Evolutionary conservation across 495 filamentous ascomycete species (phyloP).

Genomic region (Corynascus novoguineensis): DNA sequence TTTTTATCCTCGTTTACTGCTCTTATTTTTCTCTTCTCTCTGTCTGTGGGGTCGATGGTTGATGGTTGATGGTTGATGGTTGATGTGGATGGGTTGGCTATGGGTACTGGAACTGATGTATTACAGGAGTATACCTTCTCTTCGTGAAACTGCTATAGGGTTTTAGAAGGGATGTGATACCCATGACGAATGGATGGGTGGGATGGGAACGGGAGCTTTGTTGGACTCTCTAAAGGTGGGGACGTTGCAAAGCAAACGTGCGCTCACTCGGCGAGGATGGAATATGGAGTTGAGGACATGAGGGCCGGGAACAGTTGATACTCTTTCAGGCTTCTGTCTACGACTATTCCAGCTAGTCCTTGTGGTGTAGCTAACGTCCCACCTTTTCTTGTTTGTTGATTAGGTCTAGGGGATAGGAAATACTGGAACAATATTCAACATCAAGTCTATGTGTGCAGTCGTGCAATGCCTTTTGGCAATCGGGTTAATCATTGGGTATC

Average conservation of each 20-base stretch:
- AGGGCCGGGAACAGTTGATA: background rate
- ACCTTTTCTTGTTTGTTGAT: constrained; percentile 2
- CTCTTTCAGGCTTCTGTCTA: background rate
- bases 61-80: constrained; percentile 14
- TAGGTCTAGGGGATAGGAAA: constrained; percentile 7
- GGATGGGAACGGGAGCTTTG: constrained; percentile 1
- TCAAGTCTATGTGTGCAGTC: background rate
- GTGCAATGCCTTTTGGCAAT: background rate
- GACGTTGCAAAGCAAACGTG: background rate
- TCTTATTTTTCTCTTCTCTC: background rate
- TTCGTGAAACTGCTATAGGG: constrained; percentile 26
- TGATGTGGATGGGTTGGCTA: constrained; percentile 16
- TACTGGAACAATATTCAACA: background rate
- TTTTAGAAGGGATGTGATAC: constrained; percentile 29
- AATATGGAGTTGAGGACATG: background rate
- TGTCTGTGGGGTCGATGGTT: constrained; percentile 1
- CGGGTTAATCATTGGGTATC: constrained; percentile 2
- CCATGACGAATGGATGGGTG: constrained; percentile 11
- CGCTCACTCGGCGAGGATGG: background rate
- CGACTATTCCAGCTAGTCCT: background rate
- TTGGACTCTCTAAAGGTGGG: background rate
- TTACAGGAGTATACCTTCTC: constrained; percentile 29
- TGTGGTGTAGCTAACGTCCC: background rate
- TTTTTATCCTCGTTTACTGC: constrained; percentile 22
- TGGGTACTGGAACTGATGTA: constrained; percentile 15